These are phyloP conservation scores for Flaveria brownii DNA, from an alignment of 129 eudicot genomes.

Conservation along the genomic window DNA sequence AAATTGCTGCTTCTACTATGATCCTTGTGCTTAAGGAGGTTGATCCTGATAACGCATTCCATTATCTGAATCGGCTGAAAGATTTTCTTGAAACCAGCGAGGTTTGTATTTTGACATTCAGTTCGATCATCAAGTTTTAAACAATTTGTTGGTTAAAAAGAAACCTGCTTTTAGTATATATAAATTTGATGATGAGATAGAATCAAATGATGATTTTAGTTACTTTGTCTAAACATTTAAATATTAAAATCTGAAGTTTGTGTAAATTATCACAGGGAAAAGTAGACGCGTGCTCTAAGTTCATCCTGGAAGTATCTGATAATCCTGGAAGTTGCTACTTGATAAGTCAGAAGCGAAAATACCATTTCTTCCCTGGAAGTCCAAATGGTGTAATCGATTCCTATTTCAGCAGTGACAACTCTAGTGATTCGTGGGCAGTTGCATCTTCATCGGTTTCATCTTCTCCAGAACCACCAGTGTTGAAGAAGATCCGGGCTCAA, in stretches of 20 bases:
- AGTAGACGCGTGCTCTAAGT: slow-evolving; percentile 56
- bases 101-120: slow-evolving; percentile 44
- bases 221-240: background rate
- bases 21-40: slow-evolving; percentile 35
- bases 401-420: slow-evolving; percentile 63
- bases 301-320: slow-evolving; percentile 49
- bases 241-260: slow-evolving; percentile 10
- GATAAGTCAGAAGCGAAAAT: slow-evolving; percentile 54
- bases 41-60: slow-evolving; percentile 44
- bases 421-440: slow-evolving; percentile 60
- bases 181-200: background rate
- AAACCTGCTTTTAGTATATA: background rate
- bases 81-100: slow-evolving; percentile 43
- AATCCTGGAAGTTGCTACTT: slow-evolving; percentile 23
- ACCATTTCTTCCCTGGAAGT: slow-evolving; percentile 51
- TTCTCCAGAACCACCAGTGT: slow-evolving; percentile 61
- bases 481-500: slow-evolving; percentile 71
- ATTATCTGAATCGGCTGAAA: slow-evolving; percentile 50
- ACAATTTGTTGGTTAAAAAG: background rate
- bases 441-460: slow-evolving; percentile 54
- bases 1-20: slow-evolving; percentile 36
- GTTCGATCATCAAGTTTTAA: too few relatives aligned
- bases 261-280: slow-evolving; percentile 54
- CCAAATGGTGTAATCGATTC: slow-evolving; percentile 78
- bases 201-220: background rate